These are phyloP conservation scores for Batrachochytrium dendrobatidis DNA, from an alignment of 371 early-diverging fungal species.

Conservation along the genomic window DNA sequence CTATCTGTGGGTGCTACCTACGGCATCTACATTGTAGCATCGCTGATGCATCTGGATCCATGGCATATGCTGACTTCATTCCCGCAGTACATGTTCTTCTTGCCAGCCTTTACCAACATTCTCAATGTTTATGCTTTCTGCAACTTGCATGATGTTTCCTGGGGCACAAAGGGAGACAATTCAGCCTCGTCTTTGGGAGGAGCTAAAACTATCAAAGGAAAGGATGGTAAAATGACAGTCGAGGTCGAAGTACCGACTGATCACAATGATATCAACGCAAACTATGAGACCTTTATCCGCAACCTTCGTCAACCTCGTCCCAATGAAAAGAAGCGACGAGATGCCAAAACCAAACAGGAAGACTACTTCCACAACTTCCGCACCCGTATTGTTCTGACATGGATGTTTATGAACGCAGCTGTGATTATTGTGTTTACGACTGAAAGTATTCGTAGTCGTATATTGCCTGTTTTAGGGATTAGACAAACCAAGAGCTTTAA, in stretches of 20 bases:
- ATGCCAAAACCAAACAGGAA: conserved; percentile 57
- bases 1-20: conserved; percentile 73
- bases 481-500: conserved; percentile 34
- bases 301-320: conserved; percentile 39
- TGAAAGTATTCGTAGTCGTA: no score
- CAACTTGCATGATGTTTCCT: conserved; percentile 71
- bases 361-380: conserved; percentile 67
- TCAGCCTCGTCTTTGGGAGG: conserved; percentile 10
- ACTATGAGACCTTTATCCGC: conserved; percentile 61
- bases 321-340: conserved; percentile 47
- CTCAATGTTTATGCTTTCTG: conserved; percentile 77
- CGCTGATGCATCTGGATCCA: conserved; percentile 74
- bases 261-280: conserved; percentile 61
- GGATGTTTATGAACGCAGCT: conserved; percentile 73
- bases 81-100: conserved; percentile 61
- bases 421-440: conserved; percentile 52
- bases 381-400: conserved; percentile 70
- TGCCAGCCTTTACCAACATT: conserved; percentile 78
- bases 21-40: conserved; percentile 75
- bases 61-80: conserved; percentile 91
- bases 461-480: neutral
- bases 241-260: conserved; percentile 67
- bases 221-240: conserved; percentile 35
- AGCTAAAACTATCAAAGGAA: conserved; percentile 25
- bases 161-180: conserved; percentile 81